phyloP scores from a whole-genome alignment of 495 filamentous ascomycete genomes.

The Tuber calosporum region DNA sequence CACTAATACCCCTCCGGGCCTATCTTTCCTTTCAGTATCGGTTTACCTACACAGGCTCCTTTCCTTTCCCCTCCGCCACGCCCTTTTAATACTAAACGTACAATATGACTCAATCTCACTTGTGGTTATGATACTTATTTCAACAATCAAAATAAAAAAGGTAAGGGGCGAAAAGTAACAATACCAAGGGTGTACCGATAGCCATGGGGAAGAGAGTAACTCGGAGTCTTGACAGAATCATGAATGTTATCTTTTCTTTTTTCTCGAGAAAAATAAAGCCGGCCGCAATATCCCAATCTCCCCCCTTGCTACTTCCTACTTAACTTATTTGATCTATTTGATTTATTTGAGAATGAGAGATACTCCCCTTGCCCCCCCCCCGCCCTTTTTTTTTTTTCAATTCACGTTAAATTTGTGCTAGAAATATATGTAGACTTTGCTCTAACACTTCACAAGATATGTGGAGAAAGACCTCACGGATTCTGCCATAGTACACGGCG shows the following conservation, averaged over 20 bases:
- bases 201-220: not conserved
- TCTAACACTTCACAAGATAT: not conserved
- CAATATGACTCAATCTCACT: not conserved
- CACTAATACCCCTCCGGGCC: not conserved
- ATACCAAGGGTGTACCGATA: not conserved
- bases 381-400: not conserved
- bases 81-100: not conserved
- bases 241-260: not conserved
- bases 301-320: not conserved
- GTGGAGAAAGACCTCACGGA: not conserved
- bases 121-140: too few relatives aligned
- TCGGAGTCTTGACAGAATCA: not conserved
- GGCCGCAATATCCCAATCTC: not conserved
- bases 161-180: not conserved
- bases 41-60: not conserved
- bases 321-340: not conserved
- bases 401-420: not conserved
- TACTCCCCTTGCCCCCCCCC: too few relatives aligned
- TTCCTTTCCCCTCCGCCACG: not conserved
- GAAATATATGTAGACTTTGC: not conserved
- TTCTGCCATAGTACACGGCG: not conserved
- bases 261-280: not conserved
- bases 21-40: not conserved
- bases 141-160: not conserved
- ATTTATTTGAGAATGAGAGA: not conserved